Base-by-base conservation (phyloP, 2,329 filamentous ascomycete species). In the Cercospora citrullina region DNA sequence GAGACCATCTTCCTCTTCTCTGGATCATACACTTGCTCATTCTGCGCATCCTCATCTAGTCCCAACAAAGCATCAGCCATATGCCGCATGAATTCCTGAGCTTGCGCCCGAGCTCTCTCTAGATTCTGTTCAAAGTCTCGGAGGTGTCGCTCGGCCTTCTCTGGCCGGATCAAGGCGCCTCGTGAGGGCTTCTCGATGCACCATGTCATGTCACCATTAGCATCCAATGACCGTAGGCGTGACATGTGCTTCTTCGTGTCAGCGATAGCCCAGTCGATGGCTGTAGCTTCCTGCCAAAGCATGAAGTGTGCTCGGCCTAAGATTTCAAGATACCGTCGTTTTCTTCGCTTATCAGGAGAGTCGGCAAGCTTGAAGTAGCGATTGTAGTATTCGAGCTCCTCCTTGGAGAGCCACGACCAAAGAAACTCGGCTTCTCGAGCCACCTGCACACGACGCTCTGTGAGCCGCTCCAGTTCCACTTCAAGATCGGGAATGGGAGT, bases 301-400 rank as follows among this genome's bases (percentile, higher is more conserved):
- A 55, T 39, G 1, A 45, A 12, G 26, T 71, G 67, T 18, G 33
- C 12, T 5, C 8, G 28, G 9, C 39, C 36, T 10, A 69, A 33
- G 1, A 12, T 60, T 33, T 65, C 14, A 12, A 69, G 28, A 58
- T 67, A 67, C 14, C n/a, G 26, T 18, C 64, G 21, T 33, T 60
- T 61, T 1, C 42, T 51, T 12, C 26, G 12, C 26, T 64, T 53
- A 26, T 53, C 48, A 5, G 26, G 16, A 18, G 33, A 30, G 3
- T 60, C 39, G 9, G 21, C 28, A 42, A n/a, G 26, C 18, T 30
- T 63, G 39, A 5, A 53, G 12, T 16, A 12, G 14, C 12, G 21
- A 39, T 68, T 68, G 59, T 69, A 68, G 28, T 60, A 68, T 23
- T 67, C 51, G 6, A 64, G 59, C 30, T 69, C 69, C 9, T 69